phyloP scores from a whole-genome alignment of 179 eudicot genomes.

The Pouteria campechiana region DNA sequence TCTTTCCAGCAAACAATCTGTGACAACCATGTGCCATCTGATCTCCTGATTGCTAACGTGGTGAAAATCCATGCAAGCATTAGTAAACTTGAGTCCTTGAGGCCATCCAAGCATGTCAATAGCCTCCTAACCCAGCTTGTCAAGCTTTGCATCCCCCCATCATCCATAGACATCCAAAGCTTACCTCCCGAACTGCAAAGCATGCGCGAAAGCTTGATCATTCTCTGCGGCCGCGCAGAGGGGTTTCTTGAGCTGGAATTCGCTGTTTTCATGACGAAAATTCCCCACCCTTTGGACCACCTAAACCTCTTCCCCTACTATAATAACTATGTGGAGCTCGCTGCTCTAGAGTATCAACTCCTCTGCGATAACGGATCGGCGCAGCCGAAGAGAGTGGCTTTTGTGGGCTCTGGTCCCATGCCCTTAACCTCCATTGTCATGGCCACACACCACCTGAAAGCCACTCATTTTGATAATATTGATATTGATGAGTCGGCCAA shows the following conservation, averaged over 20 bases:
- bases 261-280: constrained; percentile 3
- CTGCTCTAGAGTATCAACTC: constrained; percentile 7
- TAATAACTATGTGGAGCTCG: constrained; percentile 10
- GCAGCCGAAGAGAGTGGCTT: constrained; percentile 7
- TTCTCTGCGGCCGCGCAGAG: constrained; percentile 13
- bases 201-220: constrained; percentile 9
- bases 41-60: no score
- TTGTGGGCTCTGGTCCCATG: constrained; percentile 19
- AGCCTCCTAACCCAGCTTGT: constrained; percentile 13
- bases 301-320: constrained; percentile 15
- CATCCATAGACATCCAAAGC: constrained; percentile 6
- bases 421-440: constrained; percentile 14
- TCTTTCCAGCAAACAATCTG: no score
- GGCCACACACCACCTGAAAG: constrained; percentile 11
- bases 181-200: constrained; percentile 2
- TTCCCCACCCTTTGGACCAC: constrained; percentile 5
- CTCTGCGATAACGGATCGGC: neutral
- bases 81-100: constrained; percentile 11
- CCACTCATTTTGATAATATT: constrained; percentile 8
- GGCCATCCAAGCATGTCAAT: constrained; percentile 6
- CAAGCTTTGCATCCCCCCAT: constrained; percentile 9
- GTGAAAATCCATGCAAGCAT: no score
- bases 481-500: constrained; percentile 14
- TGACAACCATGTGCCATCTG: no score
- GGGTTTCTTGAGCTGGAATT: constrained; percentile 16